Conservation (phyloP, 345 rosid genomes). For the Eucalyptus erythrocorys region DNA sequence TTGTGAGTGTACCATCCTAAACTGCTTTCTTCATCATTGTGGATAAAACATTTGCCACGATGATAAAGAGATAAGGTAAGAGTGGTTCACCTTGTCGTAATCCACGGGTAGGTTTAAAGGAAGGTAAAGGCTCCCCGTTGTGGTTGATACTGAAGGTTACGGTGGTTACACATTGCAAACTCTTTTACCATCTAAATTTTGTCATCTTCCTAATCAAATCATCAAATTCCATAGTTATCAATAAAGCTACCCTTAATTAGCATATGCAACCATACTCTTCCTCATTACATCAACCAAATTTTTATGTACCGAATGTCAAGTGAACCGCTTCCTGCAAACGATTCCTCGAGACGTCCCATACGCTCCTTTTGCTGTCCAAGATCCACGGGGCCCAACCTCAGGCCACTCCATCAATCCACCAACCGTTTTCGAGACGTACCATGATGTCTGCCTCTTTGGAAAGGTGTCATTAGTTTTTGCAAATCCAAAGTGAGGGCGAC, state of each 20-base stretch:
- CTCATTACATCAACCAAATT: no score
- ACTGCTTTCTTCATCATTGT: no score
- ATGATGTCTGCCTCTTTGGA: neutral
- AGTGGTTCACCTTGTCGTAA: no score
- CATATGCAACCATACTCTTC: no score
- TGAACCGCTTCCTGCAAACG: neutral
- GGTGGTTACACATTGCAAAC: no score
- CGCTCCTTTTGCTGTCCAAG: neutral
- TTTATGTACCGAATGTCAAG: neutral
- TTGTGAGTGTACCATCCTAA: no score
- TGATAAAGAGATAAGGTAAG: no score
- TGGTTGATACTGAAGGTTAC: no score
- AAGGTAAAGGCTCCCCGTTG: no score
- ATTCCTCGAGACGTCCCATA: neutral
- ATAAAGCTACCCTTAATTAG: neutral
- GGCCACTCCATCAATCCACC: neutral
- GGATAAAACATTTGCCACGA: no score
- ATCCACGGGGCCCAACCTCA: neutral
- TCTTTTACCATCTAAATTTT: neutral
- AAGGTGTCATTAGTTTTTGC: neutral
- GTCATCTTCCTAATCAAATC: neutral
- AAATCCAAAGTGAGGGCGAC: neutral
- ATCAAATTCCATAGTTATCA: neutral
- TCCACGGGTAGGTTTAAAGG: no score
- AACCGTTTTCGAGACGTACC: neutral